A percentile compares a stretch with the other conserved stretches of the same genome.
Evolutionary conservation across 2,329 filamentous ascomycete genomes (phyloP).

Genomic region (Cladophialophora yegresii): DNA sequence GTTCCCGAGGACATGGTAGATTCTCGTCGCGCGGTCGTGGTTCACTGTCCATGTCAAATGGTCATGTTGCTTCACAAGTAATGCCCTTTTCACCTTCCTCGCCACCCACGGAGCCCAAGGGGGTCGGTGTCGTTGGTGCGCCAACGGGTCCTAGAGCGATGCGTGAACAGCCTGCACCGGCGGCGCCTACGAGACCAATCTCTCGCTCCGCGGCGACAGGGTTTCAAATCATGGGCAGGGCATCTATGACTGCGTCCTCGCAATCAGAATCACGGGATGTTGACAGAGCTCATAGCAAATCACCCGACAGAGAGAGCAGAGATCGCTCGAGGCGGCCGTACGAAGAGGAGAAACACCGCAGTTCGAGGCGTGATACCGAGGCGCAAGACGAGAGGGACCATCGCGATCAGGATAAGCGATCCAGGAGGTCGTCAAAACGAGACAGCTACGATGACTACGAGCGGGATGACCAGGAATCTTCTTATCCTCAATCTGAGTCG

Average conservation of each 20-base stretch:
- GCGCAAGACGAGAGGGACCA: conserved; percentile 31
- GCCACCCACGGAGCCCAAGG: conserved; percentile 46
- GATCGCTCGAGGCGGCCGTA: conserved; percentile 26
- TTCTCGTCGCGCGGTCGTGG: conserved; percentile 47
- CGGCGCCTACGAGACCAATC: conserved; percentile 26
- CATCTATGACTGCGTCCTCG: conserved; percentile 26
- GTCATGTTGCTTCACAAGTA: conserved; percentile 38
- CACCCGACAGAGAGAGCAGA: conserved; percentile 45
- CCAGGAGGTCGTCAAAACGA: conserved; percentile 40
- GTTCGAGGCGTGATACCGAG: conserved; percentile 16
- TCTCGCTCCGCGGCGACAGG: conserved; percentile 31
- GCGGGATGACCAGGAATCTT: conserved; percentile 47
- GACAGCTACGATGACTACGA: conserved; percentile 53
- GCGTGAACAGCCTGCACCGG: conserved; percentile 51
- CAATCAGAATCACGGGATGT: conserved; percentile 31
- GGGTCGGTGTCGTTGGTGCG: conserved; percentile 67
- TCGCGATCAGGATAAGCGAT: conserved; percentile 33
- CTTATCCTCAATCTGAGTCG: conserved; percentile 65
- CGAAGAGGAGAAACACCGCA: conserved; percentile 21
- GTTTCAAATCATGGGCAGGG: conserved; percentile 37
- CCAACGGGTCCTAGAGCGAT: conserved; percentile 94
- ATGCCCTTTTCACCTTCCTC: conserved; percentile 35
- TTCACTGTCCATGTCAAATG: conserved; percentile 38
- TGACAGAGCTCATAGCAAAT: conserved; percentile 21
- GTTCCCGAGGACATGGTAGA: conserved; percentile 47